phyloP scores from a whole-genome alignment of 75 land plant genomes.

The Adiantum capillusveneris region DNA sequence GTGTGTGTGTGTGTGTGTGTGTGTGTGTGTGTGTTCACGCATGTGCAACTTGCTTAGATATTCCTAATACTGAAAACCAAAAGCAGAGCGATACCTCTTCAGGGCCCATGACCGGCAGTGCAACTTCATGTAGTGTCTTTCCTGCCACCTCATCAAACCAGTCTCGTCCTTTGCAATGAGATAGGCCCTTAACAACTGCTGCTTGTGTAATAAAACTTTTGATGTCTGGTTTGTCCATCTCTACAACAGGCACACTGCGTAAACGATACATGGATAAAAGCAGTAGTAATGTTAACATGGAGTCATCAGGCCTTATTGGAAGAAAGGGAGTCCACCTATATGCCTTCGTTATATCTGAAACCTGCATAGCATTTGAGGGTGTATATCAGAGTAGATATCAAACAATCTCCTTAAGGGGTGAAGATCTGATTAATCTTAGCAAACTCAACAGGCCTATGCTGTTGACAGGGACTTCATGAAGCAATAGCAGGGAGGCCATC shows the following conservation, averaged over 20 bases:
- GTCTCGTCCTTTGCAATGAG: slow-evolving; percentile 73
- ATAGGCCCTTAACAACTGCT: slow-evolving; percentile 67
- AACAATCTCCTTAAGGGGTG: no score
- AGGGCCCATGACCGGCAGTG: slow-evolving; percentile 74
- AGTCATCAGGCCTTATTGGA: slow-evolving; percentile 69
- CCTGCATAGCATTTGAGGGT: slow-evolving; percentile 32
- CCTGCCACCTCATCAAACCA: slow-evolving; percentile 79
- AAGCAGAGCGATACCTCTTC: slow-evolving; percentile 47
- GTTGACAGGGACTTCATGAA: no score
- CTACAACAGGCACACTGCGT: slow-evolving; percentile 79
- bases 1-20: no score
- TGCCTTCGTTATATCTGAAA: slow-evolving; percentile 48
- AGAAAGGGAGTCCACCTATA: slow-evolving; percentile 81
- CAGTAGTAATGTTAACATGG: slow-evolving; percentile 80
- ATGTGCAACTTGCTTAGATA: no score
- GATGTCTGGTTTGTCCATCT: slow-evolving; percentile 46
- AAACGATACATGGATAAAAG: slow-evolving; percentile 83
- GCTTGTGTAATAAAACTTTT: slow-evolving; percentile 83
- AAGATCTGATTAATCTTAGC: no score
- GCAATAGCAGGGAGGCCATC: no score
- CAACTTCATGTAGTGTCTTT: slow-evolving; percentile 50
- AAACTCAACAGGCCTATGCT: no score
- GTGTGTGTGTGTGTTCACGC: no score
- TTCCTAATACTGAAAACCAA: no score
- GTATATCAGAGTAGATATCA: no score